Conservation (phyloP, 1,284 basidiomycete genomes). For the Fomitopsis schrenkii region DNA sequence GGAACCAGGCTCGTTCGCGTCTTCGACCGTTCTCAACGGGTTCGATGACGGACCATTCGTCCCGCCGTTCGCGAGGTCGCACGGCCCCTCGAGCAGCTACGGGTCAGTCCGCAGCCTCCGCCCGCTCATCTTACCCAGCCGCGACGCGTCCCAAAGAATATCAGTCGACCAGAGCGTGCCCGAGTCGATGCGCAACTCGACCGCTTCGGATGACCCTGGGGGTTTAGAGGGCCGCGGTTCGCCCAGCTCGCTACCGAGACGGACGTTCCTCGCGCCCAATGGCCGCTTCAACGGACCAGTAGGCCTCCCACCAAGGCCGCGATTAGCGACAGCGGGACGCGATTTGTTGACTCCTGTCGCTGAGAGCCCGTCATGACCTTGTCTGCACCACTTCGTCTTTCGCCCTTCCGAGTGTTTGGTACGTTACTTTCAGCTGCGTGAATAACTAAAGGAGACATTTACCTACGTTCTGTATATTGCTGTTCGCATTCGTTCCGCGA, state of each 20-base stretch:
- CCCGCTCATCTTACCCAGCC: neutral
- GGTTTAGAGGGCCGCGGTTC: neutral
- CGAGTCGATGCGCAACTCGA: neutral
- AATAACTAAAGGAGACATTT: too few relatives aligned
- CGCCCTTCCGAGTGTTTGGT: neutral
- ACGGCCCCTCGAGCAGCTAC: neutral
- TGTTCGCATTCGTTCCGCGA: conserved; percentile 1
- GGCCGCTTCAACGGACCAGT: conserved; percentile 17
- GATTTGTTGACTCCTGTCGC: conserved; percentile 26
- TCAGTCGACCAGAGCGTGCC: neutral
- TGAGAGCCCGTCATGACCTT: conserved; percentile 15
- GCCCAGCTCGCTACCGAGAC: neutral
- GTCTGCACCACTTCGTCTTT: neutral
- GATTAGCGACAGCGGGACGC: conserved; percentile 22
- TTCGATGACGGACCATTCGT: conserved; percentile 12
- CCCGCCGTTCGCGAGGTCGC: conserved; percentile 9
- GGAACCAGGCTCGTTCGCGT: conserved; percentile 15
- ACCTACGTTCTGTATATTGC: neutral
- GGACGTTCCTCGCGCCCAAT: conserved; percentile 1
- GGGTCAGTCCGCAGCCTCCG: neutral
- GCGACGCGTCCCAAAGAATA: neutral
- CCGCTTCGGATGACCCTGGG: neutral
- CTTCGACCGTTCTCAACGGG: conserved; percentile 7
- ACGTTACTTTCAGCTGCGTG: neutral
- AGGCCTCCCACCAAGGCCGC: conserved; percentile 26